Evolutionary conservation across 805 yeast species (phyloP), one percentile per base, ranked within the genome.

Genomic region (Komagataella mondaviorum): DNA sequence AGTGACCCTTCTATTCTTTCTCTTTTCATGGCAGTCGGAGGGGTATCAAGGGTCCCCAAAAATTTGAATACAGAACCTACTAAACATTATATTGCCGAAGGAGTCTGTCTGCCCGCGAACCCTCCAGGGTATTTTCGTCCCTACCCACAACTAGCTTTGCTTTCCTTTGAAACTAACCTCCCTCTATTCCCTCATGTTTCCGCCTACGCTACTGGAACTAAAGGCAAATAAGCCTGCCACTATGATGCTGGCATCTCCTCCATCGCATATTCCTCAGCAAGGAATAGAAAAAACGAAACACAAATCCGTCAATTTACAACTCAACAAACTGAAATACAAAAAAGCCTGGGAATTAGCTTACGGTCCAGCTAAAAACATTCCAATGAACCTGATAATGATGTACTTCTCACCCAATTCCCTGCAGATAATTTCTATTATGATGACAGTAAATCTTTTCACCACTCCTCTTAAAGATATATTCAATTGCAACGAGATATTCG

Each of bases 321-420:
- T 71, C 46, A 72, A 67, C 45, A 67, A 66, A 45, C 63, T 76
- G 52, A 76, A 71, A 57, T 63, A 69, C 20, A 77, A 82, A 60
- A 85, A 85, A 60, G 90, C 95, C 0, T 88, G 96, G 96, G 93
- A 86, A 53, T 62, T 86, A 44, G 95, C 96, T 2, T 66, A 77
- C 14, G 80, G 81, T 1, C 96, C 97, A 0, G 86, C 88, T 2
- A 91, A 89, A 62, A 61, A 55, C 24, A 75, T 93, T n/a, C 96
- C 97, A 6, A 85, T 88, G 95, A 93, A 88, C 60, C 65, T 86
- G 49, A 70, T 88, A 48, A 88, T 91, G 96, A 81, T 88, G 54
- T 93, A 88, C 64, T 87, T 91, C 88, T 81, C 96, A 0, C 98
- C 98, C 36, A 84, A 85, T 59, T 78, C 95, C 3, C 69, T 93